Evolutionary conservation across 371 early-diverging fungal genomes (phyloP), one percentile per base, ranked within the genome.

Genomic region (Syncephalastrum contaminatum): DNA sequence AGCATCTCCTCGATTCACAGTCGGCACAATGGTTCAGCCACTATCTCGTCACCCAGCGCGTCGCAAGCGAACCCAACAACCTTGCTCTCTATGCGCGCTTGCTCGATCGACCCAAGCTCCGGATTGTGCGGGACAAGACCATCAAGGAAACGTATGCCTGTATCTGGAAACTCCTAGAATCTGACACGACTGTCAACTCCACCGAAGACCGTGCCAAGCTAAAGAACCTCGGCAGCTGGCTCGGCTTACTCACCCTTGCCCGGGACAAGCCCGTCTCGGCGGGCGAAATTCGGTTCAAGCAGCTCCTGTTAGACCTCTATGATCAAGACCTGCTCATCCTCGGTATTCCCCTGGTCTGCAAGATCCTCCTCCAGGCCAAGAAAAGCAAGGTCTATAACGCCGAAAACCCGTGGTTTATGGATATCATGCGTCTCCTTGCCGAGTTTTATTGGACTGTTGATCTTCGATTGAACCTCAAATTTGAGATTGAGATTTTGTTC

Each of bases 401-500:
- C 13, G 96, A 96, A 6, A 98, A 97, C 69, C 98, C 98, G 15
- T 99, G 98, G 98, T 64, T 97, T 44, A 95, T 98, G 90, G 88
- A 91, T 25, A 91, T 92, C 54, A 81, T 99, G 73, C 86, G 86
- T 48, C 77, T 98, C 2, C 72, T 99, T 25, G 87, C 91, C 10
- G 98, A 98, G 68, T 73, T 99, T 8, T 97, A 96, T 65, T 89
- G 91, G 65, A 88, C 81, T 50, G 97, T 95, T 0, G 93, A 94
- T 30, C 72, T 97, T 51, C 95, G 94, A 64, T 75, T 96, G 55
- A 95, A 92, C 50, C 82, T 96, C 39, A 94, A 95, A 64, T 97
- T 99, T 73, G 97, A 96, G 66, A 93, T 99, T 27, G 98, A 98
- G 68, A 92, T 97, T 7, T 72, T 99, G 43, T 96, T 90, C 77